These are phyloP conservation scores for Ceriops zippeliana DNA, from an alignment of 345 rosid genomes.

Conservation along the genomic window DNA sequence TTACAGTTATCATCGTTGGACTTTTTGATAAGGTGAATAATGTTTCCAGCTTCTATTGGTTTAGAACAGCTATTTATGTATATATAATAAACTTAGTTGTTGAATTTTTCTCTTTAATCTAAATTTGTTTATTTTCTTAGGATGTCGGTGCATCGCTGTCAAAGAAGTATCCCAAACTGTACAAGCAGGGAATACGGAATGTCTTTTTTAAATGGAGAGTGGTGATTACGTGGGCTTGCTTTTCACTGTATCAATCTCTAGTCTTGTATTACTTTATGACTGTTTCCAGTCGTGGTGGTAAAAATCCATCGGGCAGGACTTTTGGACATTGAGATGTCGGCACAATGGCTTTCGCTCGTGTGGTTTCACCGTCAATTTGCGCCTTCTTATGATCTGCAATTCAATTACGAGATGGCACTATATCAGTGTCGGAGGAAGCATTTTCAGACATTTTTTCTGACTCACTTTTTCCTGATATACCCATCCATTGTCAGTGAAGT, in stretches of 20 bases:
- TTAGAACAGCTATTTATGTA: background rate
- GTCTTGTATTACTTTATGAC: conserved; percentile 67
- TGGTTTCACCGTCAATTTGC: conserved; percentile 87
- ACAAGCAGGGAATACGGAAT: conserved; percentile 83
- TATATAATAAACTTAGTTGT: background rate
- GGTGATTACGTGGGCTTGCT: conserved; percentile 81
- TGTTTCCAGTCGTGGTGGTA: conserved; percentile 51
- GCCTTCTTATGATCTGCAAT: conserved; percentile 93
- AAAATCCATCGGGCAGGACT: conserved; percentile 68
- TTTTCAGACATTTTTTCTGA: conserved; percentile 17
- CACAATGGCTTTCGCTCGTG: conserved; percentile 89
- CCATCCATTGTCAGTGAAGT: no score
- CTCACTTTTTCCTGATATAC: no score
- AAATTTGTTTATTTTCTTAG: conserved; percentile 34
- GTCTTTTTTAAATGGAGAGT: conserved; percentile 90
- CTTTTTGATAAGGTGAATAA: conserved; percentile 87
- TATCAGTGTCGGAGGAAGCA: conserved; percentile 86
- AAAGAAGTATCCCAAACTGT: conserved; percentile 91
- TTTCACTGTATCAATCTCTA: conserved; percentile 87
- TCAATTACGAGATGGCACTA: conserved; percentile 91
- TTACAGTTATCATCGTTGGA: conserved; percentile 89
- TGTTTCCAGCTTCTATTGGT: background rate
- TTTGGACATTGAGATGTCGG: conserved; percentile 98
- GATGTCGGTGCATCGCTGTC: conserved; percentile 96
- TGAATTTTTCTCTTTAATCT: background rate